These are phyloP conservation scores for Exophiala sideris DNA, from an alignment of 2,329 filamentous ascomycete genomes.

Conservation along the genomic window DNA sequence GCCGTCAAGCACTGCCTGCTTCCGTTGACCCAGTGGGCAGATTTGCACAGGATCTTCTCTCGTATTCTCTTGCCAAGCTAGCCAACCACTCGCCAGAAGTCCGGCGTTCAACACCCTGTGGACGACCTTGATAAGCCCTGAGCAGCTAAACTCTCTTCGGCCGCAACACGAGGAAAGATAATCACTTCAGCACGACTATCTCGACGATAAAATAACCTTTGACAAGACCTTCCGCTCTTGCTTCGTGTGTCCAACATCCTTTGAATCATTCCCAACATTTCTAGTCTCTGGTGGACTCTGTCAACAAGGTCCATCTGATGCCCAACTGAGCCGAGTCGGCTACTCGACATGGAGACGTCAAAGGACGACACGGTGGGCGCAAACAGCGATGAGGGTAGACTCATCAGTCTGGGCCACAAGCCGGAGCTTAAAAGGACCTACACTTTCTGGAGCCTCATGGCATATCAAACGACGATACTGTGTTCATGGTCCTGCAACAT, in stretches of 20 bases:
- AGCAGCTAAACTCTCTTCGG: not conserved
- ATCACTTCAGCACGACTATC: not conserved
- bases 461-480: constrained; percentile 21
- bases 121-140: not conserved
- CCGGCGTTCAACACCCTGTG: not conserved
- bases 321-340: not conserved
- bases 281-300: not conserved
- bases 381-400: constrained; percentile 17
- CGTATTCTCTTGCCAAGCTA: no score
- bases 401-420: constrained; percentile 24
- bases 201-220: no score
- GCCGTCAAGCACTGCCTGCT: no score
- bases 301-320: not conserved
- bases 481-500: constrained; percentile 22
- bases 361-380: constrained; percentile 14
- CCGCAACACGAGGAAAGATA: not conserved
- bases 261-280: no score
- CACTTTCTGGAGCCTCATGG: constrained; percentile 25
- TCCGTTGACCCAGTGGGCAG: no score
- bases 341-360: constrained; percentile 10
- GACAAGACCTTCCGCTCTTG: no score
- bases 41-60: no score
- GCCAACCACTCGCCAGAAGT: no score
- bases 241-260: no score
- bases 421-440: constrained; percentile 24